Evolutionary conservation across 1,139 yeast species (phyloP), one percentile per base, ranked within the genome.

Genomic region (Nakaseomyces nivariensis): DNA sequence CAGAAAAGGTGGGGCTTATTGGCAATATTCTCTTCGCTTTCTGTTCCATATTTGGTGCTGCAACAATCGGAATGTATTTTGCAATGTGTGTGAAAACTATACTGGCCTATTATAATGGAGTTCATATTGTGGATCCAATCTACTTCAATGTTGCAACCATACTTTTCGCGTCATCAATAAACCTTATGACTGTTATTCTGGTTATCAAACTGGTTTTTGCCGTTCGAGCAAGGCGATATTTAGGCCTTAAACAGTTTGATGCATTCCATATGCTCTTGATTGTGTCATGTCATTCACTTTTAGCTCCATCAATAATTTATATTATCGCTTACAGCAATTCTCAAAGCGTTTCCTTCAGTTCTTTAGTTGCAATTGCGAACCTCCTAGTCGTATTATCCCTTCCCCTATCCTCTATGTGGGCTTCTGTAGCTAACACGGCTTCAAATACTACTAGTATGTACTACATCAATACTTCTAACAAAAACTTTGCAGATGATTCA

Each of bases 351-450:
- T 61, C 61, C 9, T 62, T 69, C 9, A 63, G 69, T 29, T 63
- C 65, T 8, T 53, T 73, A 40, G 62, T 71, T 3, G 67, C 77
- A 2, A 59, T 77, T 26, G 71, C 78, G 0, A 64, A 72, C 0
- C 58, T 76, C 38, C 51, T 77, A 17, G 78, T 76, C 11, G 84
- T 84, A 0, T 62, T 86, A 34, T 83, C 89, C 7, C 71, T 89
- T 49, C 97, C 97, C 1, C 68, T 89, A 47, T 81, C 95, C 0
- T 81, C 96, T 0, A 76, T 88, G 75, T 89, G 97, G 97, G 95
- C 96, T 1, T 67, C 77, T 4, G 67, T 81, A n/a, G 74, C 80
- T 2, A 79, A 78, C 56, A 75, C 74, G 49, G 55, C 70, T 1
- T 62, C 75, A 5, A 57, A 58, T 10, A 67, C 75, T 10, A 65